phyloP scores from a whole-genome alignment of 257 asterid genomes.

The Eucommia ulmoides region DNA sequence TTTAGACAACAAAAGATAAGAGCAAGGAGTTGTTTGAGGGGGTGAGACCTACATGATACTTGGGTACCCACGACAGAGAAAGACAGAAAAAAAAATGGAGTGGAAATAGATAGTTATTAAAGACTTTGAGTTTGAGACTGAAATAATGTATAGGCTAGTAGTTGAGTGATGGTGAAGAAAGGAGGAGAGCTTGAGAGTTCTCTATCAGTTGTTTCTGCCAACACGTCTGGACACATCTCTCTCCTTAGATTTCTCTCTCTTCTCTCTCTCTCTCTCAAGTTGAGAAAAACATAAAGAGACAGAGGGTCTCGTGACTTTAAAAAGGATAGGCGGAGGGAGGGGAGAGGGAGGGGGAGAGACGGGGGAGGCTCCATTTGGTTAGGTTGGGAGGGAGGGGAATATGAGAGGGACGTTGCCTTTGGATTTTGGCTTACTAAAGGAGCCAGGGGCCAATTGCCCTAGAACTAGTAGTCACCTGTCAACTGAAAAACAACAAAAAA shows the following conservation, averaged over 20 bases:
- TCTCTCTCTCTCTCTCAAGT: too few species aligned
- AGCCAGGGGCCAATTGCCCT: too few species aligned
- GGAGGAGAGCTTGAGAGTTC: constrained; percentile 47
- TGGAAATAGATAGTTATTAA: constrained; percentile 19
- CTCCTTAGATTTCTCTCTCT: too few species aligned
- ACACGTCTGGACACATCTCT: constrained; percentile 39
- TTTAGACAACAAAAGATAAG: too few species aligned
- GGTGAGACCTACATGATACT: constrained; percentile 55
- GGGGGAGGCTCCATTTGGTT: too few species aligned
- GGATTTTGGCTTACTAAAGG: too few species aligned
- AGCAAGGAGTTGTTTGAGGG: constrained; percentile 17
- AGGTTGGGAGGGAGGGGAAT: too few species aligned
- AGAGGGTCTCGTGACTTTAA: constrained; percentile 72
- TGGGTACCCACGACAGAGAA: constrained; percentile 76
- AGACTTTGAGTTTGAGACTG: constrained; percentile 67
- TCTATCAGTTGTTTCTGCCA: constrained; percentile 74
- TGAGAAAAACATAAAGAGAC: constrained; percentile 29
- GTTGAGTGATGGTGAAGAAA: constrained; percentile 77
- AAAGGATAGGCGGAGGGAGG: too few species aligned
- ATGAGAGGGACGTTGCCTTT: too few species aligned
- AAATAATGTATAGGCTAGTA: constrained; percentile 19
- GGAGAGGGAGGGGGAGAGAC: too few species aligned
- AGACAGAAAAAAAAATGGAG: constrained; percentile 33
- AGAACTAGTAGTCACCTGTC: too few species aligned
- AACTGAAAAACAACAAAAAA: too few species aligned